Percentiles rank a stretch among this genome's conserved stretches.
Evolutionary conservation across 352 stramenopile species (phyloP).

Genomic region (Phytophthora meadii): DNA sequence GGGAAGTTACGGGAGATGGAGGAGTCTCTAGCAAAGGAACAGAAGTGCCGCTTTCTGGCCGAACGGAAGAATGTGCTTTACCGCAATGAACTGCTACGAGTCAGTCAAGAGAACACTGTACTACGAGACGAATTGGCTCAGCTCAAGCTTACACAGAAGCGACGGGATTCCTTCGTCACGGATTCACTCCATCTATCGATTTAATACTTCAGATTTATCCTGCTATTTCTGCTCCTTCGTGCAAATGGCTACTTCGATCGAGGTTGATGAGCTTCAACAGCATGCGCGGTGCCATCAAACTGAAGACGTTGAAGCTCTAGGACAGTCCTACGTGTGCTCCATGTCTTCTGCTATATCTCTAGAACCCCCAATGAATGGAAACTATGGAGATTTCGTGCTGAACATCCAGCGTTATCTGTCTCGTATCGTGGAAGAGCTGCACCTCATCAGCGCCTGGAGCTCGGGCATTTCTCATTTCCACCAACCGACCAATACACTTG

Average conservation of each 20-base stretch:
- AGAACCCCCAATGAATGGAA: constrained; percentile 19
- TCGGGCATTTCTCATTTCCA: constrained; percentile 19
- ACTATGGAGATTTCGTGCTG: constrained; percentile 29
- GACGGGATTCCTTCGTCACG: constrained; percentile 37
- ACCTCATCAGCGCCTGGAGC: constrained; percentile 57
- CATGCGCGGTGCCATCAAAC: neutral
- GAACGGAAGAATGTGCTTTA: constrained; percentile 84
- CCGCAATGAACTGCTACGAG: constrained; percentile 62
- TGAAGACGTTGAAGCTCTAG: constrained; percentile 20
- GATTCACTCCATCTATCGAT: constrained; percentile 53
- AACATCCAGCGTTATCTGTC: constrained; percentile 55
- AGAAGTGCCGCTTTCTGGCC: constrained; percentile 74
- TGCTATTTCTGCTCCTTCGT: neutral
- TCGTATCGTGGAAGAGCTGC: constrained; percentile 62
- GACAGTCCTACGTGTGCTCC: constrained; percentile 42
- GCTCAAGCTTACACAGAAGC: constrained; percentile 20
- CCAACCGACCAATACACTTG: neutral
- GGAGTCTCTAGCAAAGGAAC: constrained; percentile 57
- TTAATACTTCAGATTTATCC: constrained; percentile 9
- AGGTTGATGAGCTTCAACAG: constrained; percentile 6
- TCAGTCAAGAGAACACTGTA: constrained; percentile 64
- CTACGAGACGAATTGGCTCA: constrained; percentile 51
- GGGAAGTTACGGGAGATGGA: constrained; percentile 41
- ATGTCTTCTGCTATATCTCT: constrained; percentile 48
- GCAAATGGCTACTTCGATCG: constrained; percentile 15